A percentile compares a stretch with the other conserved stretches of the same genome.
These are phyloP conservation scores for Avena insularis DNA, from an alignment of 176 grass and related monocot genomes.

Conservation along the genomic window DNA sequence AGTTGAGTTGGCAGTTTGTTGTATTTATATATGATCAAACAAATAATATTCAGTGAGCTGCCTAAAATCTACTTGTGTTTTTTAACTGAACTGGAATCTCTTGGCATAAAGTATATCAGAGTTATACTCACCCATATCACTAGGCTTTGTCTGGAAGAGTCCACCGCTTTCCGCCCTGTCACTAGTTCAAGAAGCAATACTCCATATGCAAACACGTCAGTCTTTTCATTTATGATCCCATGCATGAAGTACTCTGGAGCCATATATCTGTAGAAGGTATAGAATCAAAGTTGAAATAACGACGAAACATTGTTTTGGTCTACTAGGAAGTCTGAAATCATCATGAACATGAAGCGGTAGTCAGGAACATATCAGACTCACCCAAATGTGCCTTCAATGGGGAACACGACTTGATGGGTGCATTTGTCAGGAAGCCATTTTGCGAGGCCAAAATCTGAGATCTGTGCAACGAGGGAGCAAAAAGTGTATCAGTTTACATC, in stretches of 20 bases:
- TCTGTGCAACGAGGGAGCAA: conserved; percentile 53
- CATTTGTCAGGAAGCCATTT: conserved; percentile 97
- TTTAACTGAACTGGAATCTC: no score
- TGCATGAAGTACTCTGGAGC: conserved; percentile 99
- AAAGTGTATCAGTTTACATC: conserved; percentile 26
- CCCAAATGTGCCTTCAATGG: conserved; percentile 99
- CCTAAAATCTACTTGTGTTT: conserved; percentile 3
- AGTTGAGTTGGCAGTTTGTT: neutral
- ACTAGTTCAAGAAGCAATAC: conserved; percentile 94
- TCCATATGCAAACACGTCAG: conserved; percentile 90
- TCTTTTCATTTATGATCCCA: conserved; percentile 96
- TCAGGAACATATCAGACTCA: conserved; percentile 43
- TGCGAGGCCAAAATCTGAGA: conserved; percentile 98
- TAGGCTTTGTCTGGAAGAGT: conserved; percentile 84
- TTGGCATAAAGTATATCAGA: neutral
- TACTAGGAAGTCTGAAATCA: conserved; percentile 15
- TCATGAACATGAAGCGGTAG: conserved; percentile 23
- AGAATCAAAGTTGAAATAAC: conserved; percentile 40
- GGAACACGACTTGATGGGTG: conserved; percentile 88
- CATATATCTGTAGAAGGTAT: conserved; percentile 67
- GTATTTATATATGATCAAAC: neutral
- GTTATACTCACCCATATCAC: conserved; percentile 84
- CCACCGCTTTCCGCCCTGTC: conserved; percentile 87
- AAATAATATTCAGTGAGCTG: conserved; percentile 19
- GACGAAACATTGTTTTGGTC: neutral